Evolutionary conservation across 768 basidiomycete genomes (phyloP).

Genomic region (Nidularia pulvinata): DNA sequence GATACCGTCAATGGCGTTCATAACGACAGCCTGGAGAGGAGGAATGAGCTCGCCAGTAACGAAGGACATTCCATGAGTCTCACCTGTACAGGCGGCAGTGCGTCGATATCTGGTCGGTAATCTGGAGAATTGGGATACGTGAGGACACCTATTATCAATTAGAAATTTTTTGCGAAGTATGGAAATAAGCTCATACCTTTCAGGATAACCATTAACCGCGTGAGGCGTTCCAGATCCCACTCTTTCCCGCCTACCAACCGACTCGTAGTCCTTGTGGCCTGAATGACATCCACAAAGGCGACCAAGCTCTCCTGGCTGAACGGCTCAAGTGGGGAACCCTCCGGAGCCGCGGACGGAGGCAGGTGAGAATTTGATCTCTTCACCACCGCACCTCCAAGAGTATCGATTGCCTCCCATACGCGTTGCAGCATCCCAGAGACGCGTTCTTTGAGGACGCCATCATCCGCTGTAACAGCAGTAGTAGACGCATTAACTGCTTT

Average conservation of each 20-base stretch:
- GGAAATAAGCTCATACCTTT: conserved; percentile 46
- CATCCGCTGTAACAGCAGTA: conserved; percentile 13
- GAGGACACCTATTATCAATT: conserved; percentile 49
- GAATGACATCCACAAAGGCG: conserved; percentile 74
- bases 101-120: conserved; percentile 87
- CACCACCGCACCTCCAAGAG: conserved; percentile 51
- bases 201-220: conserved; percentile 72
- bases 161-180: neutral
- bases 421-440: conserved; percentile 49
- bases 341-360: conserved; percentile 6
- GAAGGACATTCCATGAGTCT: neutral
- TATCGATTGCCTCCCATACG: conserved; percentile 71
- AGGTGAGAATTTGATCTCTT: conserved; percentile 10
- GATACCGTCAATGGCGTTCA: conserved; percentile 69
- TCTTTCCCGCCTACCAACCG: conserved; percentile 47
- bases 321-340: conserved; percentile 28
- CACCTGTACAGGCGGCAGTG: conserved; percentile 80
- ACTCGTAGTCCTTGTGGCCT: conserved; percentile 53
- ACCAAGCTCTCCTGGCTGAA: conserved; percentile 89
- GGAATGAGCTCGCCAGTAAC: conserved; percentile 20
- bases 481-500: conserved; percentile 68
- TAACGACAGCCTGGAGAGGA: conserved; percentile 66
- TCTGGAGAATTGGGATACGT: conserved; percentile 85
- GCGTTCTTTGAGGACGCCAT: conserved; percentile 39
- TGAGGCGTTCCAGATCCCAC: conserved; percentile 67